Evolutionary conservation across 495 filamentous ascomycete species (phyloP).

Genomic region (Lasiosphaeriaceae sp.): DNA sequence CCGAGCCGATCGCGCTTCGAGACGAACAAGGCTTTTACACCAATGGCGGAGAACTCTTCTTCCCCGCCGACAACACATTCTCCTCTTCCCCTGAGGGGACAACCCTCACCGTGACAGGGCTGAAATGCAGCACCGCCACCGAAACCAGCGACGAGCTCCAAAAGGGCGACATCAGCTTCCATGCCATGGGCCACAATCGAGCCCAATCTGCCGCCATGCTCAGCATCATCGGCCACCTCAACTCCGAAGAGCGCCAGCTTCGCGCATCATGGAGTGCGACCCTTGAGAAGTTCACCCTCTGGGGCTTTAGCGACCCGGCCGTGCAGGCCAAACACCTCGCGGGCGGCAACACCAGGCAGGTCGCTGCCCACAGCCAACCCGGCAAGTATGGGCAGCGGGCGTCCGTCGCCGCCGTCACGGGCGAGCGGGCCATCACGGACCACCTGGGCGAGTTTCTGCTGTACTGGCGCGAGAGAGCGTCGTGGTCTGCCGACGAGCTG

Average conservation of each 20-base stretch:
- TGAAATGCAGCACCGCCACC: too few relatives aligned
- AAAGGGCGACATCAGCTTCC: neutral
- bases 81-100: neutral
- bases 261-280: conserved; percentile 13
- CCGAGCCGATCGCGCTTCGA: conserved; percentile 6
- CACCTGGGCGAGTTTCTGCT: conserved; percentile 12
- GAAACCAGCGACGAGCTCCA: neutral
- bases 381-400: conserved; percentile 7
- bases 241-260: neutral
- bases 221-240: neutral
- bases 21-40: conserved; percentile 13
- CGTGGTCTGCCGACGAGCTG: conserved; percentile 1
- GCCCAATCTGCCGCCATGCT: neutral
- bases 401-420: neutral
- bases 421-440: conserved; percentile 5
- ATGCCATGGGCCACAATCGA: neutral
- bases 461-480: conserved; percentile 5
- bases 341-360: neutral
- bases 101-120: too few relatives aligned
- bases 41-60: conserved; percentile 12
- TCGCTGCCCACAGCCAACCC: neutral
- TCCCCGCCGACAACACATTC: neutral
- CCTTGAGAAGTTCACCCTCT: conserved; percentile 4
- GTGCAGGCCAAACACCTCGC: neutral
- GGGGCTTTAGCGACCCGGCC: conserved; percentile 1